Percentiles rank a stretch among this genome's conserved stretches.
phyloP scores from a whole-genome alignment of 2,329 filamentous ascomycete genomes.

The Colletotrichum caudatum region DNA sequence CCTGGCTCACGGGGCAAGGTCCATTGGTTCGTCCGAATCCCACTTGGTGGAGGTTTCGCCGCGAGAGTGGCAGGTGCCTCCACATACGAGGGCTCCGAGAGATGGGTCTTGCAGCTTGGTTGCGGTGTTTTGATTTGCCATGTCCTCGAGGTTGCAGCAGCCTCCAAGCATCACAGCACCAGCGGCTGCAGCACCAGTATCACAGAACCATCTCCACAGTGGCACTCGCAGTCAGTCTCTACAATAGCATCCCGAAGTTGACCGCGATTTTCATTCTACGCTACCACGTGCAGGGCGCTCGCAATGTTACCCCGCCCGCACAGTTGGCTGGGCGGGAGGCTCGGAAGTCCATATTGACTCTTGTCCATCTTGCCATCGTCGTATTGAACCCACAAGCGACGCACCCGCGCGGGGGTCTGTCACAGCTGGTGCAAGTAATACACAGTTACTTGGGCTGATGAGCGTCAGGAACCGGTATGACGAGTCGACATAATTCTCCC shows the following conservation, averaged over 20 bases:
- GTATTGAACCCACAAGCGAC: not conserved
- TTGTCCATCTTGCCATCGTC: not conserved
- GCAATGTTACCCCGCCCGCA: slow-evolving; percentile 8
- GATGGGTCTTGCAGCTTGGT: slow-evolving; percentile 5
- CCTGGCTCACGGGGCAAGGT: slow-evolving; percentile 10
- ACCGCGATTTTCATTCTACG: not conserved
- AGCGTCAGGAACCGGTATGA: not conserved
- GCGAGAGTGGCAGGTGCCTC: slow-evolving; percentile 12
- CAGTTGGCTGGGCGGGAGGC: not conserved
- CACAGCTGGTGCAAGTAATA: not conserved
- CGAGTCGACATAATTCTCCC: not conserved
- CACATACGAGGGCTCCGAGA: not conserved
- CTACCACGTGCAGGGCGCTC: slow-evolving; percentile 18
- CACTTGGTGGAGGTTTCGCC: slow-evolving; percentile 15
- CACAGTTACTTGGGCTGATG: not conserved
- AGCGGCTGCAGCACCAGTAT: too few species aligned
- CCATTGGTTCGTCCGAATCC: slow-evolving; percentile 35
- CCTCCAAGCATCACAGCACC: not conserved
- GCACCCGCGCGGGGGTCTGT: not conserved
- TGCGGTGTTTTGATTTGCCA: not conserved
- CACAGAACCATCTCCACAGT: slow-evolving; percentile 7
- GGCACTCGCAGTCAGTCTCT: slow-evolving; percentile 6
- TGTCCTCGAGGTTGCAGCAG: slow-evolving; percentile 1
- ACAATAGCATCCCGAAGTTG: not conserved
- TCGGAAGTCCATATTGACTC: not conserved